phyloP scores from a whole-genome alignment of 129 eudicot species.

The Flaveria linearis region DNA sequence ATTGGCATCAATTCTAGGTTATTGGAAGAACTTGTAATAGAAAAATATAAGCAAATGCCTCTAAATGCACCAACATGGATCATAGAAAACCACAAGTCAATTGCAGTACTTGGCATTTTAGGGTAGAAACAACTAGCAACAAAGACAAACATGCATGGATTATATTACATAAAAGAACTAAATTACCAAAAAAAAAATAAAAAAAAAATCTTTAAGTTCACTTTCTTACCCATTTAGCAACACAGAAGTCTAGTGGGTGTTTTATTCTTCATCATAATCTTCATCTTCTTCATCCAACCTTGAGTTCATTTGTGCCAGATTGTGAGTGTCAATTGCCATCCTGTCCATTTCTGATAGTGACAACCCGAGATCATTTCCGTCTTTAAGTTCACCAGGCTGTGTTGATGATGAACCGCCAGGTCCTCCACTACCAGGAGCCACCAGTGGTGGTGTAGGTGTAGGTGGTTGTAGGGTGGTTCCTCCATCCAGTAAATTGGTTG shows the following conservation, averaged over 20 bases:
- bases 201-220: constrained; percentile 14
- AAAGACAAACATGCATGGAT: constrained; percentile 20
- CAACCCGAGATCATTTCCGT: constrained; percentile 60
- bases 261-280: constrained; percentile 72
- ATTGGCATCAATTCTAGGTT: too few relatives aligned
- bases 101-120: too few relatives aligned
- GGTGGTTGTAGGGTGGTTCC: constrained; percentile 9
- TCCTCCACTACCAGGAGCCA: neutral
- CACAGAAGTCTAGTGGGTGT: constrained; percentile 7
- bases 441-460: constrained; percentile 15
- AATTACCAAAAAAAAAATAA: neutral
- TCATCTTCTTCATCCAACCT: constrained; percentile 71
- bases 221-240: neutral
- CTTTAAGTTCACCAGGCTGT: constrained; percentile 32
- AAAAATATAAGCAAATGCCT: too few relatives aligned
- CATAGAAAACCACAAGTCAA: too few relatives aligned
- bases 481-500: neutral
- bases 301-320: constrained; percentile 46
- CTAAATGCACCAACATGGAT: too few relatives aligned
- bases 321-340: constrained; percentile 62
- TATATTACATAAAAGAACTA: neutral
- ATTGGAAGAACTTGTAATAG: too few relatives aligned
- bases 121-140: neutral
- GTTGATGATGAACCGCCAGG: constrained; percentile 7
- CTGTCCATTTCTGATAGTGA: constrained; percentile 59